phyloP scores from a whole-genome alignment of 495 filamentous ascomycete genomes.

The Umbilicaria muhlenbergii region DNA sequence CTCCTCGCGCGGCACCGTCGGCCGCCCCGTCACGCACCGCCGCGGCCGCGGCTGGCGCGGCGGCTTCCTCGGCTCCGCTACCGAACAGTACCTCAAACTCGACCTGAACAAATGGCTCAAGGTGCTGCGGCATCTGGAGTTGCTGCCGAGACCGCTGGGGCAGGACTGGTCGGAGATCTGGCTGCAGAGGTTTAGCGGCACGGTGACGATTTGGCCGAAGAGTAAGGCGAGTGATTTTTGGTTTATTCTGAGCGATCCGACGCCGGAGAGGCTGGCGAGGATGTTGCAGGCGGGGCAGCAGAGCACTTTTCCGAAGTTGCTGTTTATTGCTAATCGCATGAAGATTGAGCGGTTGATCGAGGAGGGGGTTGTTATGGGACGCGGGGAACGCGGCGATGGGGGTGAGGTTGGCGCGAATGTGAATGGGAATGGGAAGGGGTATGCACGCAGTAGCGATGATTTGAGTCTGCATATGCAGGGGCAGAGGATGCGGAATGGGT shows the following conservation, averaged over 20 bases:
- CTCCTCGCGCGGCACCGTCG: constrained; percentile 78
- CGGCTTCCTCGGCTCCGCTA: constrained; percentile 79
- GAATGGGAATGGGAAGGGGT: background rate
- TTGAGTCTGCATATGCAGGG: constrained; percentile 1
- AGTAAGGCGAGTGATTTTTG: constrained; percentile 59
- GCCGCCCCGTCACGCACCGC: constrained; percentile 86
- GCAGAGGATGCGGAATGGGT: constrained; percentile 1
- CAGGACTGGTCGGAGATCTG: constrained; percentile 95
- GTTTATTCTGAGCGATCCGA: constrained; percentile 75
- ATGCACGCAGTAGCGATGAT: background rate
- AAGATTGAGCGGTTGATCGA: constrained; percentile 71
- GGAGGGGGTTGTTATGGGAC: constrained; percentile 45
- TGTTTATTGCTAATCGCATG: constrained; percentile 76
- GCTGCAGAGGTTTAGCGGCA: constrained; percentile 88
- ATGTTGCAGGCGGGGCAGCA: constrained; percentile 86
- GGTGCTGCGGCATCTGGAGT: constrained; percentile 78
- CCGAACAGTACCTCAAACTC: constrained; percentile 74
- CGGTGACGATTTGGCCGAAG: constrained; percentile 90
- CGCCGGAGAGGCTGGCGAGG: constrained; percentile 50
- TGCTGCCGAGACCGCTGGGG: constrained; percentile 77
- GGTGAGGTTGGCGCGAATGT: background rate
- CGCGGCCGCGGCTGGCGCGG: constrained; percentile 90
- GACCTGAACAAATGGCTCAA: constrained; percentile 95
- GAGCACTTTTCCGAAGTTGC: constrained; percentile 73
- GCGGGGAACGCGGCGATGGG: constrained; percentile 7